Base-by-base conservation (phyloP, 441 rosid species). In the Biscutella auriculata region DNA sequence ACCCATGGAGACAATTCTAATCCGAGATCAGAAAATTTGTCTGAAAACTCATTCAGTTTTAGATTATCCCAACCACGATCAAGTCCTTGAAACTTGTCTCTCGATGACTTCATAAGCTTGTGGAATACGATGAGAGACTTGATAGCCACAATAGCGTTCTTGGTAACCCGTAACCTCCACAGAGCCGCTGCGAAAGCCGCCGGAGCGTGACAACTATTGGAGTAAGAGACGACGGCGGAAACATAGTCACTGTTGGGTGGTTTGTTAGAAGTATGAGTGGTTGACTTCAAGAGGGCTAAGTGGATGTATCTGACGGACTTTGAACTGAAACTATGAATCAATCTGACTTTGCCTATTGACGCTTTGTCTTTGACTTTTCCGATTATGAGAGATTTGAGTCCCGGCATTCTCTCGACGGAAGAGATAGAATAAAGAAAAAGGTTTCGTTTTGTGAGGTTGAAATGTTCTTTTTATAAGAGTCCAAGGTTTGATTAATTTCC, bases 71-170 rank as follows among this genome's bases (percentile, higher is more conserved):
- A 44, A 8, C 85, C 76, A 10, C 61, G 75, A 63, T 13, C 73
- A 58, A 68, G 66, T 57, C 58, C 73, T 52, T 5, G 82, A 72
- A 6, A 79, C 75, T 8, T 43, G 66, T 16, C 66, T 26, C 1
- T 76, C 10, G 34, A 84, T 58, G 59, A 33, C 48, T 55, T 68
- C 47, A 68, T 68, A 26, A 68, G 57, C 3, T 59, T 61, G 64
- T 87, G 95, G 44, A 77, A 14, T 2, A 66, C 70, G 52, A 65
- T 79, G 36, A 86, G 93, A 59, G 88, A 72, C 35, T 89, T 89
- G 8, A 73, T 70, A 35, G 93, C 83, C 19, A 86, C 93, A 17
- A 34, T 60, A 33, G 83, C 77, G 56, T 72, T 52, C 4, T 42
- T 60, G 0, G 93, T 79, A 59, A 46, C 47, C 9, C 68, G 76